Percentiles rank a stretch among this genome's conserved stretches.
Conservation (phyloP, 164 flowering plant genomes). For the Litsea cubeba region DNA sequence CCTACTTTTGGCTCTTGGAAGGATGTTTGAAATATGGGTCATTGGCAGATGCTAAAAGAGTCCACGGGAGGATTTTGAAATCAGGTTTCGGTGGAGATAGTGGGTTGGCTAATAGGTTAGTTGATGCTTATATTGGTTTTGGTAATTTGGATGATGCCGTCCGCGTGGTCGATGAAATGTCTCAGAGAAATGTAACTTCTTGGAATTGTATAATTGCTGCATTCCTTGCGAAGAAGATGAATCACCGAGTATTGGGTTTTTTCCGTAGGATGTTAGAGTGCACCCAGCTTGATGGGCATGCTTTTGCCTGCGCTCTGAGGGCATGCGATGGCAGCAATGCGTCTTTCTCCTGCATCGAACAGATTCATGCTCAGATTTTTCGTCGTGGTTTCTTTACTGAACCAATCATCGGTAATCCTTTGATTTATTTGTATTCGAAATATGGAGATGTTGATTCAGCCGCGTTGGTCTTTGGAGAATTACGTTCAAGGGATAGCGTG, state of each 20-base stretch:
- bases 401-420: constrained; percentile 21
- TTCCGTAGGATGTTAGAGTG: constrained; percentile 17
- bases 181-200: constrained; percentile 12
- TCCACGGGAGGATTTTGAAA: constrained; percentile 25
- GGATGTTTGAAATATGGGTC: constrained; percentile 16
- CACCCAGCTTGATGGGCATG: constrained; percentile 1
- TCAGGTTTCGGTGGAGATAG: constrained; percentile 17
- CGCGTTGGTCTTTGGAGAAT: constrained; percentile 16
- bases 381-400: constrained; percentile 15
- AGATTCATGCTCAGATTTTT: constrained; percentile 23
- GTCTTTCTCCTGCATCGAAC: constrained; percentile 9
- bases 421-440: constrained; percentile 27
- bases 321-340: constrained; percentile 15
- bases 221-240: constrained; percentile 8
- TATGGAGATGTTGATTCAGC: constrained; percentile 13
- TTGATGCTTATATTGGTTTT: constrained; percentile 9
- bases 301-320: constrained; percentile 21
- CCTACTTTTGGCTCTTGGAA: constrained; percentile 23
- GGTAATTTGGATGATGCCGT: constrained; percentile 16
- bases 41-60: constrained; percentile 14
- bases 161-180: constrained; percentile 16
- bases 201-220: constrained; percentile 16
- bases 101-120: constrained; percentile 10
- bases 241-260: constrained; percentile 1
- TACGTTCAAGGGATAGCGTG: constrained; percentile 17